Percentiles rank a stretch among this genome's conserved stretches.
phyloP scores from a whole-genome alignment of 2,329 filamentous ascomycete genomes.

The Curvularia eragrostidis region DNA sequence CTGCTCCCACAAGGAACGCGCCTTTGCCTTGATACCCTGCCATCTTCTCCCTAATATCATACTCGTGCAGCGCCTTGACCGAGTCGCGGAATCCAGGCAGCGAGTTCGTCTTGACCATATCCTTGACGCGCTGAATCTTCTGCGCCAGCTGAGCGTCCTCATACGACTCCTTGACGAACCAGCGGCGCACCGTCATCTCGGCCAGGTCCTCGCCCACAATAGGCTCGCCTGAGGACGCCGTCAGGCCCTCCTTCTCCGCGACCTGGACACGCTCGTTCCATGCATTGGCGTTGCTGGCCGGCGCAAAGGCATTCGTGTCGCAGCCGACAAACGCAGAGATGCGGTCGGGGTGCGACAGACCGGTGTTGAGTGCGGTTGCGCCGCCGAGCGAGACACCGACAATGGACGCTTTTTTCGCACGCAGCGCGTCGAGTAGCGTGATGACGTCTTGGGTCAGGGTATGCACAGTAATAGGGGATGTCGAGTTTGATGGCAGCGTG shows the following conservation, averaged over 20 bases:
- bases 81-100: conserved; percentile 72
- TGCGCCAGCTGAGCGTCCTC: conserved; percentile 57
- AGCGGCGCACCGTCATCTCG: conserved; percentile 72
- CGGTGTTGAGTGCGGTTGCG: conserved; percentile 76
- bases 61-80: conserved; percentile 74
- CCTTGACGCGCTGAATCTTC: conserved; percentile 65
- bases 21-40: conserved; percentile 63
- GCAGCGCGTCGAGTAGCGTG: conserved; percentile 70
- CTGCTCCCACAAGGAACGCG: conserved; percentile 73
- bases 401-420: conserved; percentile 69
- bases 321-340: conserved; percentile 71
- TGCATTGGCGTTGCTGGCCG: conserved; percentile 74
- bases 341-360: conserved; percentile 68
- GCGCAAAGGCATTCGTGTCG: conserved; percentile 78
- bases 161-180: conserved; percentile 72
- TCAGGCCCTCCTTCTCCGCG: conserved; percentile 62
- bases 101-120: conserved; percentile 73
- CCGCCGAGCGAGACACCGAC: conserved; percentile 84
- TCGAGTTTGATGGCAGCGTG: conserved; percentile 50
- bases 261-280: conserved; percentile 79
- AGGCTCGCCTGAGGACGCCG: conserved; percentile 51
- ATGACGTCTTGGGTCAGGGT: conserved; percentile 72
- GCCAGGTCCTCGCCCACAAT: conserved; percentile 71
- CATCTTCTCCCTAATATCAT: conserved; percentile 69
- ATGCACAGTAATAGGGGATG: conserved; percentile 62